Conservation (phyloP, 371 early-diverging fungal species). For the Sporodiniella umbellata region DNA sequence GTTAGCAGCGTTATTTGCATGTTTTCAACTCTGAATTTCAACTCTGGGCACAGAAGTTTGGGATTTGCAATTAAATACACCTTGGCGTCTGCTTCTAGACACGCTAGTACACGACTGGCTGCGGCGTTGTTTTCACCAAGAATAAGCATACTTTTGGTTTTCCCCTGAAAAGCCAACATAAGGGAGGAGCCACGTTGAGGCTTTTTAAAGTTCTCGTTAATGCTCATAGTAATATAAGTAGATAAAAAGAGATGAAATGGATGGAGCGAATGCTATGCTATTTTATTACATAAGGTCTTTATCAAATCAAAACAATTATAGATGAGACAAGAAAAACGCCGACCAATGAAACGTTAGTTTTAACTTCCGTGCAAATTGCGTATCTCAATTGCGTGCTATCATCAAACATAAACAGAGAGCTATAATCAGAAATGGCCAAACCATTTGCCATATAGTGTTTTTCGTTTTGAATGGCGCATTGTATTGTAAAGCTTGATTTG, state of each 20-base stretch:
- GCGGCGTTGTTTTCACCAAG: conserved; percentile 65
- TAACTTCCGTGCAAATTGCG: conserved; percentile 18
- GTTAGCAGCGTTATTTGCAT: conserved; percentile 34
- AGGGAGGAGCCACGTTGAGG: conserved; percentile 68
- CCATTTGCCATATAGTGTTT: conserved; percentile 21
- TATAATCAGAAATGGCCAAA: conserved; percentile 28
- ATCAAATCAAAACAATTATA: conserved; percentile 19
- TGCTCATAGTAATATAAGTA: conserved; percentile 4
- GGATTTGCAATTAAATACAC: conserved; percentile 50
- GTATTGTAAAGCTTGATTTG: conserved; percentile 4
- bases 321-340: conserved; percentile 15
- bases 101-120: conserved; percentile 62
- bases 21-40: conserved; percentile 48
- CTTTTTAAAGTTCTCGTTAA: conserved; percentile 17
- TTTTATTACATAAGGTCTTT: neutral
- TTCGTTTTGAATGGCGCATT: conserved; percentile 24
- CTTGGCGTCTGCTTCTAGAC: conserved; percentile 69
- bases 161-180: conserved; percentile 63
- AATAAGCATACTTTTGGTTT: conserved; percentile 54
- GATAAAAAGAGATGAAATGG: neutral
- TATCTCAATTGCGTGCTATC: conserved; percentile 21
- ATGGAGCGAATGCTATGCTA: neutral
- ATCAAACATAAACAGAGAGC: conserved; percentile 25
- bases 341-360: conserved; percentile 9
- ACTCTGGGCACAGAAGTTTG: conserved; percentile 45